Percentiles rank a stretch among this genome's conserved stretches.
Evolutionary conservation across 768 basidiomycete species (phyloP).

Genomic region (Arthromyces matolae): DNA sequence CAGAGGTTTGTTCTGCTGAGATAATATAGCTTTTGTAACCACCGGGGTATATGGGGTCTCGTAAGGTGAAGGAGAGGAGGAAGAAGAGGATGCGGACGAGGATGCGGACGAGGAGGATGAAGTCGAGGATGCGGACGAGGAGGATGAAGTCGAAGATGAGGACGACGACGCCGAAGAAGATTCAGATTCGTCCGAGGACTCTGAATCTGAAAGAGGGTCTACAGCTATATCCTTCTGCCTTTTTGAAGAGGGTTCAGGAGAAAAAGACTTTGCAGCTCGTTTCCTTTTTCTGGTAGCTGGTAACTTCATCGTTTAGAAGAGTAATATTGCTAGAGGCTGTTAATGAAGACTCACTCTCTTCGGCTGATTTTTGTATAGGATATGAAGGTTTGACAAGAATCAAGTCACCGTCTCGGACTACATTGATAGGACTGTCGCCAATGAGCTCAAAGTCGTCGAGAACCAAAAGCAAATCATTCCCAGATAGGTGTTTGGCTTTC

Average conservation of each 20-base stretch:
- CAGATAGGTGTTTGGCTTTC: conserved; percentile 18
- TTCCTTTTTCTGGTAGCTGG: conserved; percentile 23
- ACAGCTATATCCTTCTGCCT: conserved; percentile 5
- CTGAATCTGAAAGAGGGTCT: conserved; percentile 18
- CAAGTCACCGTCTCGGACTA: conserved; percentile 49
- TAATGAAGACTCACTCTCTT: conserved; percentile 9
- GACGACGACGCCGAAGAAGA: conserved; percentile 14
- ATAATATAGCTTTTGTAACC: not conserved
- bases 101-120: conserved; percentile 18
- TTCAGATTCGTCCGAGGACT: conserved; percentile 25
- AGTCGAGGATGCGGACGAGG: conserved; percentile 28
- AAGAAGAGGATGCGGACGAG: conserved; percentile 23
- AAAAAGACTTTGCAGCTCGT: conserved; percentile 8
- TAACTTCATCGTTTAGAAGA: not conserved
- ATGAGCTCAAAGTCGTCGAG: conserved; percentile 50
- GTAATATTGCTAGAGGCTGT: not conserved
- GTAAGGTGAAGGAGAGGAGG: conserved; percentile 19
- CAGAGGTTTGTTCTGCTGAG: not conserved
- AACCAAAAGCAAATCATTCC: conserved; percentile 26
- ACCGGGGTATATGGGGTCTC: too few relatives aligned
- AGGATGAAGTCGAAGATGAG: conserved; percentile 18
- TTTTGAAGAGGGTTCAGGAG: not conserved
- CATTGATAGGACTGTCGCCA: conserved; percentile 32
- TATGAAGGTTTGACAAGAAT: conserved; percentile 28
- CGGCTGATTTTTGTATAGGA: not conserved